Base-by-base conservation (phyloP, 495 filamentous ascomycete genomes). In the Podospora comata region DNA sequence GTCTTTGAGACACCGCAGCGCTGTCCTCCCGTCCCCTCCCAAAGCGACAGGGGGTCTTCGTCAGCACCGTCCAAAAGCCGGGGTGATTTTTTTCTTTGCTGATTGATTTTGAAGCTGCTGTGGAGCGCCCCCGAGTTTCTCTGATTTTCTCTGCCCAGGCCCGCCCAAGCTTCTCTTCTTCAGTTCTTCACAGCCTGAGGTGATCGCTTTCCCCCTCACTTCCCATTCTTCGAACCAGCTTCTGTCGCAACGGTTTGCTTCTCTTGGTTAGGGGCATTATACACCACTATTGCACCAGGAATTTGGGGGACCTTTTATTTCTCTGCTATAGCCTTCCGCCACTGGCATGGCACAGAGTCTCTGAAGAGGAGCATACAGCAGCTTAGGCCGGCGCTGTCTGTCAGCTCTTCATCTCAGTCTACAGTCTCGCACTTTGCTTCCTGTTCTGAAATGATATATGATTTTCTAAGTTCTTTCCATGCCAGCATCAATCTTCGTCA, bases 1-100 rank as follows among this genome's bases (percentile, higher is more conserved):
- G 64, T 67, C 64, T 64, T 69, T 71, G 67, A 69, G 69, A 63
- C 66, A 69, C 71, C 60, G 70, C 66, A 64, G 63, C 26, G 20
- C 30, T 61, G 53, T 32, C 19, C 18, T 54, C 39, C 44, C 61
- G 39, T 48, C 39, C 39, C 39, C 39, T 48, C 61, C 60, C 27
- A 65, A 68, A 68, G 9, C 56, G 66, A 67, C 70, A 71, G 70
- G 70, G 70, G 70, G 70, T 71, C 39, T 13, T 48, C 39, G 39
- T 48, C 39, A 48, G 39, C 39, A 48, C 39, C 39, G 39, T 34
- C 26, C 54, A 60, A 59, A 59, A 53, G 27, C 44, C 39, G 57
- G 39, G 39, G 39, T 48, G 39, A 11, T 48, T 48, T 48, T 62
- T 62, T 62, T 62, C 19, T 26, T 26, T 16, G 60, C 60, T 62